Conservation (phyloP, 305 asterid species). For the Solanum hybrid region DNA sequence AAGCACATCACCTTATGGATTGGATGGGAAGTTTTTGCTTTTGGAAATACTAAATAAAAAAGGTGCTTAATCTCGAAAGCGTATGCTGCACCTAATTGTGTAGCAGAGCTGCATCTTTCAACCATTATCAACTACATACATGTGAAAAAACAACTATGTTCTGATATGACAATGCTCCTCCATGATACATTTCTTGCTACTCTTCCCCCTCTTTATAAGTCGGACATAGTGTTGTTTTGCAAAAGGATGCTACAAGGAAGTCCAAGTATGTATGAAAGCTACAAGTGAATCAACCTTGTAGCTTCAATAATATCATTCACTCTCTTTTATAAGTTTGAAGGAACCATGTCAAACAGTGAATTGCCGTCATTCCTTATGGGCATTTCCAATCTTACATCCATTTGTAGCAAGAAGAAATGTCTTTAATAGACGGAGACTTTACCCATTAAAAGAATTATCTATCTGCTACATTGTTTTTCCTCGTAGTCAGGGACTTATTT, state of each 20-base stretch:
- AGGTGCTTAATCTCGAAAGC: neutral
- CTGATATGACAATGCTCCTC: neutral
- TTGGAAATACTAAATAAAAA: neutral
- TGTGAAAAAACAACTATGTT: neutral
- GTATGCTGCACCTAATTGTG: neutral
- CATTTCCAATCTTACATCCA: neutral
- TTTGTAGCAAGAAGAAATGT: neutral
- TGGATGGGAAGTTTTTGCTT: neutral
- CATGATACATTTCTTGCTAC: neutral
- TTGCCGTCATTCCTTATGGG: neutral
- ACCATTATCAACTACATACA: neutral
- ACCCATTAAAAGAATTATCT: neutral
- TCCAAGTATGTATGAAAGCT: neutral
- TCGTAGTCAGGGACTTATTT: neutral
- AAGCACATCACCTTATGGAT: neutral
- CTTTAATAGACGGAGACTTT: neutral
- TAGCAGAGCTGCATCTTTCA: neutral
- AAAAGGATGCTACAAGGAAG: neutral
- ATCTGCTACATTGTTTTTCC: neutral
- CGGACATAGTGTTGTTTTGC: neutral
- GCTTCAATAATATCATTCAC: neutral
- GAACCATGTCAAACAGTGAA: neutral
- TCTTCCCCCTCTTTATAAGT: neutral
- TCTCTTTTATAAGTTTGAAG: neutral
- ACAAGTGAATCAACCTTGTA: neutral